phyloP scores from a whole-genome alignment of 2,329 filamentous ascomycete species.

The Thielaviopsis punctulata region DNA sequence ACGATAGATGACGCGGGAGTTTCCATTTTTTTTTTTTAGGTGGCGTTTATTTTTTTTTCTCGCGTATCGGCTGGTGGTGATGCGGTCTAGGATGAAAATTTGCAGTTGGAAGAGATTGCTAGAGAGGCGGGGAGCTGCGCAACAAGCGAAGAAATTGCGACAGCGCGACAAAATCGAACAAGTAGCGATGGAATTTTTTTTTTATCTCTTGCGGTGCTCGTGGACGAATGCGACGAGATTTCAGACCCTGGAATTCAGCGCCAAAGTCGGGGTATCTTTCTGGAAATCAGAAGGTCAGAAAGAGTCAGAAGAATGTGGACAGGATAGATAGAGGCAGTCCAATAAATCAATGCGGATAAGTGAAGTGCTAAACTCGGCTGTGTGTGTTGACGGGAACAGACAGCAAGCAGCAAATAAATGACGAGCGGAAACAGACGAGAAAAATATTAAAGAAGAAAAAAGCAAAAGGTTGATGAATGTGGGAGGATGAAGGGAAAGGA shows the following conservation, averaged over 20 bases:
- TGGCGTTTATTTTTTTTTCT: not conserved
- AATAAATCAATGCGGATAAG: not conserved
- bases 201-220: not conserved
- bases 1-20: slow-evolving; percentile 6
- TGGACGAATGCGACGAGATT: not conserved
- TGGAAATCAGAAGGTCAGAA: not conserved
- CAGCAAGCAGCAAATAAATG: slow-evolving; percentile 2
- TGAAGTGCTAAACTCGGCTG: not conserved
- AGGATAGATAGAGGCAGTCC: not conserved
- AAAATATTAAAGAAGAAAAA: slow-evolving; percentile 1
- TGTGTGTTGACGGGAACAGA: not conserved
- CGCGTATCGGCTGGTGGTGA: not conserved
- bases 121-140: not conserved
- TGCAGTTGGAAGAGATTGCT: not conserved
- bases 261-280: not conserved
- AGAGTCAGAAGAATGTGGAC: not conserved
- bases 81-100: not conserved
- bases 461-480: slow-evolving; percentile 1
- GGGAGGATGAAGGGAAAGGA: slow-evolving; percentile 11
- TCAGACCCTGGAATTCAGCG: not conserved
- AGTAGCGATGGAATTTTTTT: not conserved
- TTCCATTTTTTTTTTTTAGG: slow-evolving; percentile 7
- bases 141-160: not conserved
- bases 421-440: not conserved
- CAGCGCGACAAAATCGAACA: not conserved